Percentiles rank a stretch among this genome's conserved stretches.
Conservation (phyloP, 2,329 filamentous ascomycete genomes). For the Rhynchosporium graminicola region DNA sequence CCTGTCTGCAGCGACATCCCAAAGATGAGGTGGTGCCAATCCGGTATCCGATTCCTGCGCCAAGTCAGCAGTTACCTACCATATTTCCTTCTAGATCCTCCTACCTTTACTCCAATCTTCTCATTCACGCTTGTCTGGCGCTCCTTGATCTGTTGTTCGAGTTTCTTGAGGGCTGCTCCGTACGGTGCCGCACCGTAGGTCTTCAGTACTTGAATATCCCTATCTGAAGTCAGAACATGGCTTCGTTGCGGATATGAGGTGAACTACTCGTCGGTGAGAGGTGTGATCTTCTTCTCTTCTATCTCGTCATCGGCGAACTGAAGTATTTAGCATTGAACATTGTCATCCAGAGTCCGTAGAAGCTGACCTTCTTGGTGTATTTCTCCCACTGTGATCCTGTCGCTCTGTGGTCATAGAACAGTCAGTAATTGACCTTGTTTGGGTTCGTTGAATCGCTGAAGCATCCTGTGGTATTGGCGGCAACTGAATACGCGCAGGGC, state of each 20-base stretch:
- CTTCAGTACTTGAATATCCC: slow-evolving; percentile 98
- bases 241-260: background rate
- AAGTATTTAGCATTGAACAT: slow-evolving; percentile 17
- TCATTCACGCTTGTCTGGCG: slow-evolving; percentile 98
- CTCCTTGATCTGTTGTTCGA: slow-evolving; percentile 99
- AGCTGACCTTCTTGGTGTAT: slow-evolving; percentile 76
- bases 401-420: slow-evolving; percentile 59
- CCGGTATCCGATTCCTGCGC: slow-evolving; percentile 95
- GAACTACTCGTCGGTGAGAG: slow-evolving; percentile 88
- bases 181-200: slow-evolving; percentile 98
- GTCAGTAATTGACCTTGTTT: slow-evolving; percentile 18
- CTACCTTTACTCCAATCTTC: slow-evolving; percentile 88
- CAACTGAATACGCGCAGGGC: background rate
- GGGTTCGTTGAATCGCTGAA: background rate
- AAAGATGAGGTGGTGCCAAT: slow-evolving; percentile 95
- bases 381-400: slow-evolving; percentile 97
- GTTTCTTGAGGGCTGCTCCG: slow-evolving; percentile 88
- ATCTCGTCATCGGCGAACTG: slow-evolving; percentile 88
- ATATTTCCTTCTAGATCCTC: slow-evolving; percentile 27
- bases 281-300: slow-evolving; percentile 99
- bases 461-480: background rate
- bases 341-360: background rate
- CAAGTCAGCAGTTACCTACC: slow-evolving; percentile 20
- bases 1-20: slow-evolving; percentile 96
- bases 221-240: slow-evolving; percentile 47